Conservation (phyloP, 352 stramenopile species). For the Globisporangium iwayamae region DNA sequence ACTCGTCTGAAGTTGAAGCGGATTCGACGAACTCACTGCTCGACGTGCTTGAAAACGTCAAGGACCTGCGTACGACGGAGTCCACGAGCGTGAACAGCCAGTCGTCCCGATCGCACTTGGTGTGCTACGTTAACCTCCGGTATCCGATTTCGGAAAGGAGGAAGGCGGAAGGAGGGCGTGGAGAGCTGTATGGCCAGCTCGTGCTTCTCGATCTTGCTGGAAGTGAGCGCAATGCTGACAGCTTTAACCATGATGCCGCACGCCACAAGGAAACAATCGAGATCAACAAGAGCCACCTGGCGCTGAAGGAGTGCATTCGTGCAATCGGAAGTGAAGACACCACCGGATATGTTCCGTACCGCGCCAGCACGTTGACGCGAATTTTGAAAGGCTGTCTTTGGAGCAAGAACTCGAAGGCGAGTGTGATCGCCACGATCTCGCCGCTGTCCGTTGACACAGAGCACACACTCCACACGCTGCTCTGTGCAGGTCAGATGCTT, state of each 20-base stretch:
- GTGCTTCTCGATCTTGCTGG: slow-evolving; percentile 65
- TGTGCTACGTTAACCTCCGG: slow-evolving; percentile 62
- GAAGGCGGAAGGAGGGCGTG: slow-evolving; percentile 11
- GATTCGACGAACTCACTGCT: slow-evolving; percentile 64
- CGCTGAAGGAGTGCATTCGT: slow-evolving; percentile 80
- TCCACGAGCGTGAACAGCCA: slow-evolving; percentile 77
- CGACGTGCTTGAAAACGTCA: slow-evolving; percentile 55
- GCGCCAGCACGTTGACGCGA: slow-evolving; percentile 64
- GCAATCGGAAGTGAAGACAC: slow-evolving; percentile 58
- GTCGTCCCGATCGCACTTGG: slow-evolving; percentile 67
- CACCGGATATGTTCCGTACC: slow-evolving; percentile 63
- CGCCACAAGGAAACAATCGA: slow-evolving; percentile 70
- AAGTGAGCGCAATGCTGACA: slow-evolving; percentile 77
- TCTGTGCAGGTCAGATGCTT: slow-evolving; percentile 70
- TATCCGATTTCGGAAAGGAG: slow-evolving; percentile 7
- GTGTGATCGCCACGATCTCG: slow-evolving; percentile 75
- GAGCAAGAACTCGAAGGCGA: slow-evolving; percentile 53
- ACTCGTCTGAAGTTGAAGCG: slow-evolving; percentile 44
- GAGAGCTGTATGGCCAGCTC: slow-evolving; percentile 41
- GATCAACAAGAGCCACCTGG: slow-evolving; percentile 84
- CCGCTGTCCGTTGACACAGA: slow-evolving; percentile 76
- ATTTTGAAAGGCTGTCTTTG: slow-evolving; percentile 74
- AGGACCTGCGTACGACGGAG: slow-evolving; percentile 72
- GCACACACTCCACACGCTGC: slow-evolving; percentile 75
- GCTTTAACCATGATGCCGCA: slow-evolving; percentile 71